phyloP scores from a whole-genome alignment of 257 asterid genomes.

The Nicotiana obtusifolia region DNA sequence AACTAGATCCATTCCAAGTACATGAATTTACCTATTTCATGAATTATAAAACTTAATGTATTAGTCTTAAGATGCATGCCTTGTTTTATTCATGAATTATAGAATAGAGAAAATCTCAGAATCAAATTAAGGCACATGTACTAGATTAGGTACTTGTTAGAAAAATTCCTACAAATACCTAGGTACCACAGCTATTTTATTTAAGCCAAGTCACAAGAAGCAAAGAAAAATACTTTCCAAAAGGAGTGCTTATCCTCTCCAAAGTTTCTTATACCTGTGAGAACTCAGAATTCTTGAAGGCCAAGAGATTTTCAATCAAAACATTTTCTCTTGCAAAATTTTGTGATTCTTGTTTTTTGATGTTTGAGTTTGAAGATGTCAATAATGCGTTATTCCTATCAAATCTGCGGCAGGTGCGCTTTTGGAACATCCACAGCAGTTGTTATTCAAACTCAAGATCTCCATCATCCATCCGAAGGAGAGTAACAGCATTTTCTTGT shows the following conservation, averaged over 20 bases:
- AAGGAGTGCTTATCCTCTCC: background rate
- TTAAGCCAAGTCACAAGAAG: background rate
- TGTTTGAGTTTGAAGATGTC: background rate
- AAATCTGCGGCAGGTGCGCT: conserved; percentile 48
- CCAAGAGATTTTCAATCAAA: background rate
- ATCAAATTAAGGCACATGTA: background rate
- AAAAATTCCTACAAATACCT: background rate
- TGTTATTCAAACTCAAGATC: conserved; percentile 71
- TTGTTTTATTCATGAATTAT: background rate
- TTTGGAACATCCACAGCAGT: conserved; percentile 67
- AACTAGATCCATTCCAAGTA: background rate
- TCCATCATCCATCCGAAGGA: conserved; percentile 75
- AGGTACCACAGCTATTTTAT: background rate
- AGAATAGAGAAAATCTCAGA: background rate
- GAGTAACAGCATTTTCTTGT: conserved; percentile 58
- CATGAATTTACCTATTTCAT: background rate
- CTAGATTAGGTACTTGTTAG: background rate
- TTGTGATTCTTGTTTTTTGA: background rate
- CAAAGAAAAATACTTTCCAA: background rate
- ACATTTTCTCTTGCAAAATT: background rate
- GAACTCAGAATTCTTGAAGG: background rate
- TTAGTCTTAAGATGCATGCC: background rate
- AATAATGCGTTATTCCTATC: background rate
- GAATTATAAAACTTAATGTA: background rate
- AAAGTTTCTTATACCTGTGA: background rate